Conservation (phyloP, 2,329 filamentous ascomycete genomes). For the Sarocladium strictum region DNA sequence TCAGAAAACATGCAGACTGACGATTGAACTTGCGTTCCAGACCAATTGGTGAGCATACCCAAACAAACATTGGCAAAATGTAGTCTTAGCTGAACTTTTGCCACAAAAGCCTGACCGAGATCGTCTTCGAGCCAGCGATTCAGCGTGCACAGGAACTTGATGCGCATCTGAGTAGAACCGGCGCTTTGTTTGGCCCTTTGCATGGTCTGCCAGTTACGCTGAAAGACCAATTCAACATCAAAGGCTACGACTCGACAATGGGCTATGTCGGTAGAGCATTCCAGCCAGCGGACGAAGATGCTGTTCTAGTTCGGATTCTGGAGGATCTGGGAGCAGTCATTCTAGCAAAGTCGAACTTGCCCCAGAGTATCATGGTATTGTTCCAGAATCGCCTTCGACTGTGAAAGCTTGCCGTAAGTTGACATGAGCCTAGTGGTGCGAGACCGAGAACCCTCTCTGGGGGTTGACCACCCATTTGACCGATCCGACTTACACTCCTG, state of each 20-base stretch:
- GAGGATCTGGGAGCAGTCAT: slow-evolving; percentile 55
- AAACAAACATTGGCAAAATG: not conserved
- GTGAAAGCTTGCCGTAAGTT: too few relatives aligned
- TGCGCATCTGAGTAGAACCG: slow-evolving; percentile 27
- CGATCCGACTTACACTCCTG: slow-evolving; percentile 53
- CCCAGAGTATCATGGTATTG: slow-evolving; percentile 42
- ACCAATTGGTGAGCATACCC: not conserved
- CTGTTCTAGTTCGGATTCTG: slow-evolving; percentile 52
- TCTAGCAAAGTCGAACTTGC: slow-evolving; percentile 65
- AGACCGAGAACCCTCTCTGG: slow-evolving; percentile 53
- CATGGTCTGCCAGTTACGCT: slow-evolving; percentile 43
- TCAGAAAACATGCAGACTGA: not conserved
- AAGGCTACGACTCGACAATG: slow-evolving; percentile 43
- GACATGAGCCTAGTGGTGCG: not conserved
- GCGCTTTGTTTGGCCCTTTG: slow-evolving; percentile 46
- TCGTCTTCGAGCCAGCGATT: slow-evolving; percentile 44
- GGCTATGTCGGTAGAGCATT: slow-evolving; percentile 40
- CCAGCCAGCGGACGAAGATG: slow-evolving; percentile 47
- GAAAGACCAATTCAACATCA: slow-evolving; percentile 52
- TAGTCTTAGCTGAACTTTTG: not conserved
- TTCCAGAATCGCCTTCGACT: not conserved
- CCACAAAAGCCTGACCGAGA: slow-evolving; percentile 37
- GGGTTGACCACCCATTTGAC: slow-evolving; percentile 58
- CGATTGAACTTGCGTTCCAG: not conserved
- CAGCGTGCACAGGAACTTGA: slow-evolving; percentile 38